These are phyloP conservation scores for Cyclotella kingstonii DNA, from an alignment of 108 stramenopile genomes.

Conservation along the genomic window DNA sequence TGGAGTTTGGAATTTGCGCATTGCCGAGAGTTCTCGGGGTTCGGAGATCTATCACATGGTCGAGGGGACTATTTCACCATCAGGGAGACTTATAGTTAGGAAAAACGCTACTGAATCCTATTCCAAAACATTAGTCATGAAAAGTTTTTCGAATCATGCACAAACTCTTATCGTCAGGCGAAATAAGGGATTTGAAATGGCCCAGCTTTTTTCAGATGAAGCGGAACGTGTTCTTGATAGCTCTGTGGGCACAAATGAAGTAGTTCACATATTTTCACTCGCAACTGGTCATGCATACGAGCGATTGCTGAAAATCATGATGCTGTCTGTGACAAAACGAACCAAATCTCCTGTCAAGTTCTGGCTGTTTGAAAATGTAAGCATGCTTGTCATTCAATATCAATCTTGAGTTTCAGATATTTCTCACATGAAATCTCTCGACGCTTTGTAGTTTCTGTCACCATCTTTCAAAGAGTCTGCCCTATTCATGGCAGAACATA, in stretches of 20 bases:
- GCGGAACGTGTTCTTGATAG: slow-evolving; percentile 8
- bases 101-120: slow-evolving; percentile 26
- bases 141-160: slow-evolving; percentile 57
- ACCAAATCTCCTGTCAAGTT: slow-evolving; percentile 95
- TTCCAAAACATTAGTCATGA: slow-evolving; percentile 62
- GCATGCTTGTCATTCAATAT: slow-evolving; percentile 22
- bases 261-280: slow-evolving; percentile 95
- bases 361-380: slow-evolving; percentile 96
- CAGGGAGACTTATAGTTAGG: slow-evolving; percentile 13
- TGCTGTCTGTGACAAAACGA: slow-evolving; percentile 95
- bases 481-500: slow-evolving; percentile 70
- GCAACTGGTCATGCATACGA: slow-evolving; percentile 98
- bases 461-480: slow-evolving; percentile 93
- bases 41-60: slow-evolving; percentile 91
- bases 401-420: neutral
- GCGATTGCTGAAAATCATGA: slow-evolving; percentile 97
- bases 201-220: slow-evolving; percentile 60
- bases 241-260: slow-evolving; percentile 58
- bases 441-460: slow-evolving; percentile 60
- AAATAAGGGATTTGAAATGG: slow-evolving; percentile 61
- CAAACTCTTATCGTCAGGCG: slow-evolving; percentile 60
- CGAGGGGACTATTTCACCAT: slow-evolving; percentile 42
- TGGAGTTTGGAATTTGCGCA: slow-evolving; percentile 84
- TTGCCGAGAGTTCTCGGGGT: slow-evolving; percentile 71
- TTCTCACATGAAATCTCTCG: neutral